Evolutionary conservation across 2,329 filamentous ascomycete species (phyloP).

Genomic region (Aspergillus chevalieri): DNA sequence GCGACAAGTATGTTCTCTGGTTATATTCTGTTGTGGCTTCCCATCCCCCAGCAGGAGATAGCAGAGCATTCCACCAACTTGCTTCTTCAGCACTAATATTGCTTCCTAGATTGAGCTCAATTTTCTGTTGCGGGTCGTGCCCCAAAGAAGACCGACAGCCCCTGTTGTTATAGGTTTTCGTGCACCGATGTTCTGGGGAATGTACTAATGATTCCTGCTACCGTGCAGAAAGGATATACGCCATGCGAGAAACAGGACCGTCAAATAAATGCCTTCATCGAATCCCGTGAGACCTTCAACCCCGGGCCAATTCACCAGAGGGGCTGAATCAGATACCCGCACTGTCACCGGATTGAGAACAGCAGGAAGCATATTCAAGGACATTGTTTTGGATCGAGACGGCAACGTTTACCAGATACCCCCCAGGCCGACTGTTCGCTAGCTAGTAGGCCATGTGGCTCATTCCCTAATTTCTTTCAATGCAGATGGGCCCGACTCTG

Average conservation of each 20-base stretch:
- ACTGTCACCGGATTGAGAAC: constrained; percentile 7
- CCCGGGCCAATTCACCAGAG: constrained; percentile 13
- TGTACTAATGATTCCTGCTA: constrained; percentile 17
- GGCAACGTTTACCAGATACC: constrained; percentile 11
- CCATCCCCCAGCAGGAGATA: constrained; percentile 10
- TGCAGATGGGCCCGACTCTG: constrained; percentile 10
- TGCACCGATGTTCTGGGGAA: constrained; percentile 14
- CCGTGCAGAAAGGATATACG: constrained; percentile 18
- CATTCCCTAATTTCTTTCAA: constrained; percentile 8
- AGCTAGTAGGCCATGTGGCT: constrained; percentile 8
- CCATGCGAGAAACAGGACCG: constrained; percentile 17
- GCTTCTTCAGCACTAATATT: constrained; percentile 10
- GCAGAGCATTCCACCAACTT: constrained; percentile 10
- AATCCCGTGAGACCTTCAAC: constrained; percentile 12
- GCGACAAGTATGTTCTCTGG: constrained; percentile 11
- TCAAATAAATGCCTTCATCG: constrained; percentile 17
- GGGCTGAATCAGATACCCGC: constrained; percentile 11
- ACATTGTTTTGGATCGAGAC: constrained; percentile 8
- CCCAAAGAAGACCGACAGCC: background rate
- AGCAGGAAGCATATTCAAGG: constrained; percentile 10
- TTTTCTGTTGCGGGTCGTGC: background rate
- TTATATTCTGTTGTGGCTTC: constrained; percentile 14
- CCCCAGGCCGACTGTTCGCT: constrained; percentile 15
- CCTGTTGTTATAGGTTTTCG: constrained; percentile 2
- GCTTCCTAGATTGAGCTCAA: constrained; percentile 11